These are phyloP conservation scores for Termitomyces titanicus DNA, from an alignment of 768 basidiomycete genomes.

Conservation along the genomic window DNA sequence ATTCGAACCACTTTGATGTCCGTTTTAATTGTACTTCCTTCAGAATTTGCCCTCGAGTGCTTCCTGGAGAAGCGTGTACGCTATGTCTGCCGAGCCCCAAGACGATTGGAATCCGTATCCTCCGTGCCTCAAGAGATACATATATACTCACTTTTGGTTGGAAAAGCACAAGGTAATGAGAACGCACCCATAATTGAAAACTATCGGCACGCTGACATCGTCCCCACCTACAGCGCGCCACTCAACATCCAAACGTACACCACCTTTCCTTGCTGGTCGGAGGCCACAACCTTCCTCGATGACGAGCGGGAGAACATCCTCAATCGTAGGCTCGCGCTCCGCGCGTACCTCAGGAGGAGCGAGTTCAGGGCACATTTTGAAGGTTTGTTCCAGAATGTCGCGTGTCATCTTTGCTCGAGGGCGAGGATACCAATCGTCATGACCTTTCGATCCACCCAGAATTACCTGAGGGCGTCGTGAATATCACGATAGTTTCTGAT, in stretches of 20 bases:
- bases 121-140: conserved; percentile 44
- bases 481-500: not conserved
- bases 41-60: conserved; percentile 17
- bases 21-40: not conserved
- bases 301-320: conserved; percentile 46
- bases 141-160: not conserved
- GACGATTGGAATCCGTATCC: conserved; percentile 67
- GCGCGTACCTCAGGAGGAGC: conserved; percentile 51
- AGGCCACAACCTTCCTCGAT: conserved; percentile 57
- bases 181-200: conserved; percentile 64
- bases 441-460: conserved; percentile 55
- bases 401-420: conserved; percentile 60
- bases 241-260: conserved; percentile 56
- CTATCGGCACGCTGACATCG: conserved; percentile 38
- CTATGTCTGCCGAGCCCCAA: conserved; percentile 60
- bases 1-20: not conserved
- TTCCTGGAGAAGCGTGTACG: conserved; percentile 42
- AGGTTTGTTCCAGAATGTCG: conserved; percentile 50
- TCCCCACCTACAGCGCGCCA: conserved; percentile 27
- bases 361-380: conserved; percentile 54
- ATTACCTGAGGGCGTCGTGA: conserved; percentile 34
- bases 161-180: not conserved
- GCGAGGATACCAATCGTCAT: conserved; percentile 68
- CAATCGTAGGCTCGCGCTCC: conserved; percentile 40
- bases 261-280: conserved; percentile 63